phyloP scores from a whole-genome alignment of 2,329 filamentous ascomycete species.

The Lasiodiplodia gonubiensis region DNA sequence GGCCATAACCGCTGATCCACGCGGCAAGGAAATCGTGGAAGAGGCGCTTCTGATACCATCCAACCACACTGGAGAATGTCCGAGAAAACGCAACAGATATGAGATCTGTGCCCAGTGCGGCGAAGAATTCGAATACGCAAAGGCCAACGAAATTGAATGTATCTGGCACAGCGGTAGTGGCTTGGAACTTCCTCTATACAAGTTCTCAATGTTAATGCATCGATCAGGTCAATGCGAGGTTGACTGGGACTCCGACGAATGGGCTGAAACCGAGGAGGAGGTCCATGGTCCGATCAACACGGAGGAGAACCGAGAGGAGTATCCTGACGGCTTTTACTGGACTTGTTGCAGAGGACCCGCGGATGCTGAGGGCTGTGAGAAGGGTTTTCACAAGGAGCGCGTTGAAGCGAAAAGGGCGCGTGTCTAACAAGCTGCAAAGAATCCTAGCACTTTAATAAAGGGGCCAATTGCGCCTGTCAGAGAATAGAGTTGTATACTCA shows the following conservation, averaged over 20 bases:
- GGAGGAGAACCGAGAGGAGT: slow-evolving; percentile 33
- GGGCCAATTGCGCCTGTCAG: too few species aligned
- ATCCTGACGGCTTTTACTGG: slow-evolving; percentile 40
- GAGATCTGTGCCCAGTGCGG: background rate
- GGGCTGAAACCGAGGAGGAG: slow-evolving; percentile 33
- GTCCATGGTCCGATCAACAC: slow-evolving; percentile 36
- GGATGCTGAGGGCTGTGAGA: slow-evolving; percentile 31
- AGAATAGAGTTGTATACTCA: too few species aligned
- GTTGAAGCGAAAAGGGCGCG: background rate
- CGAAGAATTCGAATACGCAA: slow-evolving; percentile 5
- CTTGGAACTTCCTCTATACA: background rate
- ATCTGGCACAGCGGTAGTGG: background rate
- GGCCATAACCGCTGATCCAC: background rate
- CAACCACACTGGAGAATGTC: background rate
- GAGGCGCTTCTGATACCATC: background rate
- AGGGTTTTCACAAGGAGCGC: background rate
- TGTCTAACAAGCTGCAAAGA: background rate
- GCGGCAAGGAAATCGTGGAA: background rate
- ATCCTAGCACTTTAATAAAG: background rate
- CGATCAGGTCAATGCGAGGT: background rate
- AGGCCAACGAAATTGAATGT: background rate
- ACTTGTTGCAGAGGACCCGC: slow-evolving; percentile 36
- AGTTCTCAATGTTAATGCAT: background rate
- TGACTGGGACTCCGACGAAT: background rate
- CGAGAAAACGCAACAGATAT: background rate